Evolutionary conservation across 1,284 basidiomycete genomes (phyloP).

Genomic region (Cerioporus squamosus): DNA sequence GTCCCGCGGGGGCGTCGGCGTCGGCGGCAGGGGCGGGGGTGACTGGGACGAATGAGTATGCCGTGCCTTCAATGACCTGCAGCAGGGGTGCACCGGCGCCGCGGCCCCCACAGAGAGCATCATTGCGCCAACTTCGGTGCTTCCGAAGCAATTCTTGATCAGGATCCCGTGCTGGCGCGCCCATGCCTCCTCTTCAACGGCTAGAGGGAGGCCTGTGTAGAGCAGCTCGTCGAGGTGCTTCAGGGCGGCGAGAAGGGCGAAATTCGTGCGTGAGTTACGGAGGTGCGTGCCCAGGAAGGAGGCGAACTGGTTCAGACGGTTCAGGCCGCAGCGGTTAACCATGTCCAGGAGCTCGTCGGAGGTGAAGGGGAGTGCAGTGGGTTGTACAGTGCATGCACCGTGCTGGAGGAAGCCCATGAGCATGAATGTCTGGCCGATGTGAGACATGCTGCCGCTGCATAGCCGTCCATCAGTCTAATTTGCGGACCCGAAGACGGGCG

Average conservation of each 20-base stretch:
- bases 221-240: conserved; percentile 36
- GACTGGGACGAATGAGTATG: conserved; percentile 64
- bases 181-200: conserved; percentile 53
- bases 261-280: conserved; percentile 58
- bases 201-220: conserved; percentile 32
- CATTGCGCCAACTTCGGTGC: conserved; percentile 74
- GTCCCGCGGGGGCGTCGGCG: neutral
- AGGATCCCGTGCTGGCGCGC: conserved; percentile 59
- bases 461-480: neutral
- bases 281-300: conserved; percentile 68
- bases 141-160: conserved; percentile 74
- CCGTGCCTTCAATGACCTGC: conserved; percentile 54
- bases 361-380: conserved; percentile 34
- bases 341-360: conserved; percentile 34
- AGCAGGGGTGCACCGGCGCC: conserved; percentile 46
- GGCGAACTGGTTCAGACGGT: conserved; percentile 73
- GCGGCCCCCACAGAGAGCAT: conserved; percentile 56
- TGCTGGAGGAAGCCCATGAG: conserved; percentile 36
- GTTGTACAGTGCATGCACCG: conserved; percentile 38
- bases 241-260: conserved; percentile 61
- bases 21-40: conserved; percentile 18
- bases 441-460: conserved; percentile 36
- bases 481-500: neutral
- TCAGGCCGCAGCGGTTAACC: conserved; percentile 55
- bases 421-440: conserved; percentile 38